Evolutionary conservation across 1,139 yeast genomes (phyloP).

Genomic region (Taphrina sp.): DNA sequence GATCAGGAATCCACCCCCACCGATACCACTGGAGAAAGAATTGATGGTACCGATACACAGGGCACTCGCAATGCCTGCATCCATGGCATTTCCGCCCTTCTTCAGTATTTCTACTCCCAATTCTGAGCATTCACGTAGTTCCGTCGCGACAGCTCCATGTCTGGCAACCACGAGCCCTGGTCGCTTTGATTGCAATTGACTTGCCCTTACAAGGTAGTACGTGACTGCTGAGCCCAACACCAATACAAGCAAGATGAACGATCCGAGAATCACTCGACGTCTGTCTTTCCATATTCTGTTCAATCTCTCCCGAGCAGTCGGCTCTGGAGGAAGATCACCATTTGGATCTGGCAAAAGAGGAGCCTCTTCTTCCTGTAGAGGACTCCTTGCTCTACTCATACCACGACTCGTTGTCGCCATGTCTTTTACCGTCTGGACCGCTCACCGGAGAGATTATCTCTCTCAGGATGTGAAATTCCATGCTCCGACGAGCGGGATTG

Average conservation of each 20-base stretch:
- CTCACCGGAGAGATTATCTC: not conserved
- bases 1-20: conserved; percentile 50
- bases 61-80: conserved; percentile 86
- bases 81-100: conserved; percentile 77
- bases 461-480: not conserved
- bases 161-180: conserved; percentile 47
- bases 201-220: not conserved
- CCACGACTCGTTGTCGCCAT: not conserved
- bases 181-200: not conserved
- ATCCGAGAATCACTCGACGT: not conserved
- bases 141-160: conserved; percentile 87
- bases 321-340: not conserved
- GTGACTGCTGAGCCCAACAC: not conserved
- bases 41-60: conserved; percentile 82
- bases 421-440: not conserved
- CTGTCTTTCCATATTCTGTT: conserved; percentile 1
- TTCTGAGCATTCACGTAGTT: conserved; percentile 66
- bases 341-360: conserved; percentile 5
- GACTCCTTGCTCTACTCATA: not conserved
- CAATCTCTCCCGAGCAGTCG: not conserved
- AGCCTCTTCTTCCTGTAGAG: conserved; percentile 7
- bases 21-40: conserved; percentile 84
- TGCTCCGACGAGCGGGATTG: not conserved
- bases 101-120: conserved; percentile 63
- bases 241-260: not conserved